Percentiles rank a stretch among this genome's conserved stretches.
phyloP scores from a whole-genome alignment of 768 basidiomycete species.

The Trametes gibbosa region DNA sequence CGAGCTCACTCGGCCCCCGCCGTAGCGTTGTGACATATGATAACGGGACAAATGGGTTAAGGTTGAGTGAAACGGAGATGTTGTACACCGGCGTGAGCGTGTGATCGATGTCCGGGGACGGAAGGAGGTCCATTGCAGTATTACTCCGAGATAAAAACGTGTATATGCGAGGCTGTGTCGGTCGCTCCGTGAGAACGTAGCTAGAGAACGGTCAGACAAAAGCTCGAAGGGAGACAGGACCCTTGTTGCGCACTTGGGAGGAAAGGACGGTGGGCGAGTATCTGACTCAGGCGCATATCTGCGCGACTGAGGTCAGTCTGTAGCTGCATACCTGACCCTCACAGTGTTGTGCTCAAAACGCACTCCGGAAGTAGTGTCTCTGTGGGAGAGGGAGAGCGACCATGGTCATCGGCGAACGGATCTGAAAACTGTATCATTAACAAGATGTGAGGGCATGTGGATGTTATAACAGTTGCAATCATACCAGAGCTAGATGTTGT shows the following conservation, averaged over 20 bases:
- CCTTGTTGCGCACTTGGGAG: slow-evolving; percentile 17
- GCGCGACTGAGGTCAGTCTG: neutral
- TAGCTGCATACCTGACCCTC: neutral
- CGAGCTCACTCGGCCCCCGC: slow-evolving; percentile 31
- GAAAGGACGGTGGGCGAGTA: neutral
- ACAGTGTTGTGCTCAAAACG: neutral
- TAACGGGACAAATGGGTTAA: slow-evolving; percentile 46
- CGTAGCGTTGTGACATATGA: slow-evolving; percentile 42
- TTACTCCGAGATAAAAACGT: slow-evolving; percentile 37
- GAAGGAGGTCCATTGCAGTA: slow-evolving; percentile 38
- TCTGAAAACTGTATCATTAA: neutral
- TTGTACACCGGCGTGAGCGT: slow-evolving; percentile 37
- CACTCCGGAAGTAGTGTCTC: slow-evolving; percentile 12
- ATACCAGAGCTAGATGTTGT: neutral
- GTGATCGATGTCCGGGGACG: slow-evolving; percentile 27
- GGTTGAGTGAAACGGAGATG: slow-evolving; percentile 42
- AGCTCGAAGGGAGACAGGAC: too few species aligned
- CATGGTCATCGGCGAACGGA: slow-evolving; percentile 13
- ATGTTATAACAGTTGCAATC: neutral
- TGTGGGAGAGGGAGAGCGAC: slow-evolving; percentile 6
- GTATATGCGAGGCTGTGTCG: slow-evolving; percentile 37
- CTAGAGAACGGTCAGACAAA: neutral
- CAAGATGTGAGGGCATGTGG: too few species aligned
- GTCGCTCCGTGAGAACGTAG: slow-evolving; percentile 20
- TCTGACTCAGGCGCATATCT: slow-evolving; percentile 4